Conservation (phyloP, 371 early-diverging fungal species). For the Antonospora locustae region DNA sequence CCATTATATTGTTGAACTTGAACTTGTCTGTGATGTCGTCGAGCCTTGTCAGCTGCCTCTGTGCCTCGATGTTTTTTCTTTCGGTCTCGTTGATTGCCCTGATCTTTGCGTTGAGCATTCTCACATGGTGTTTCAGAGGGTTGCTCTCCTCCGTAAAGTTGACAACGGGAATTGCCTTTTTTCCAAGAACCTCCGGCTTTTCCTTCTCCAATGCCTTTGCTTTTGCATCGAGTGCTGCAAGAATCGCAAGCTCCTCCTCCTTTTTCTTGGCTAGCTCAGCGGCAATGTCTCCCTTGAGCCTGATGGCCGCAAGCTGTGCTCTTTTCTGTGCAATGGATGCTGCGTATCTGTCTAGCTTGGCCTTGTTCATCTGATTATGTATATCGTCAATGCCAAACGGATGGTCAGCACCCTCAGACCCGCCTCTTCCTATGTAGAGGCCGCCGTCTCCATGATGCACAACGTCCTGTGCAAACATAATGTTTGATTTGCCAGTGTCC, state of each 20-base stretch:
- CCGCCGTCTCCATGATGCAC: slow-evolving; percentile 16
- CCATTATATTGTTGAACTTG: background rate
- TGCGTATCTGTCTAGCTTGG: background rate
- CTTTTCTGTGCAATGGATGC: slow-evolving; percentile 11
- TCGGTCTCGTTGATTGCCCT: slow-evolving; percentile 13
- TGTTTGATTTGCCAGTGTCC: background rate
- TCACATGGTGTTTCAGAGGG: slow-evolving; percentile 11
- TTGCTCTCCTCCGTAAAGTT: slow-evolving; percentile 13
- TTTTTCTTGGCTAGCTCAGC: slow-evolving; percentile 1
- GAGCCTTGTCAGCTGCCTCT: slow-evolving; percentile 4
- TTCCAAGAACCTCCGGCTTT: slow-evolving; percentile 16
- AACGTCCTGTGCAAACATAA: slow-evolving; percentile 14
- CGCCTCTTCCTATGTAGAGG: background rate
- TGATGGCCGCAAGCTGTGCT: background rate
- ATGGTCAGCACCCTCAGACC: background rate
- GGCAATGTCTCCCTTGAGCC: slow-evolving; percentile 1
- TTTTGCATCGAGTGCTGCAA: slow-evolving; percentile 7
- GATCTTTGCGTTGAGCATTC: background rate
- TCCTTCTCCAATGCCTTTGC: slow-evolving; percentile 3
- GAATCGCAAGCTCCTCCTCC: background rate
- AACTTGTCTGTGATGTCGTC: slow-evolving; percentile 19
- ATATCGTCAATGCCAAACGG: slow-evolving; percentile 2
- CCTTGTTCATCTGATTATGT: slow-evolving; percentile 6
- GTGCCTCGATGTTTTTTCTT: slow-evolving; percentile 1
- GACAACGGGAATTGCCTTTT: slow-evolving; percentile 17